Base-by-base conservation (phyloP, 2,329 filamentous ascomycete species). In the Aureobasidium sp. region DNA sequence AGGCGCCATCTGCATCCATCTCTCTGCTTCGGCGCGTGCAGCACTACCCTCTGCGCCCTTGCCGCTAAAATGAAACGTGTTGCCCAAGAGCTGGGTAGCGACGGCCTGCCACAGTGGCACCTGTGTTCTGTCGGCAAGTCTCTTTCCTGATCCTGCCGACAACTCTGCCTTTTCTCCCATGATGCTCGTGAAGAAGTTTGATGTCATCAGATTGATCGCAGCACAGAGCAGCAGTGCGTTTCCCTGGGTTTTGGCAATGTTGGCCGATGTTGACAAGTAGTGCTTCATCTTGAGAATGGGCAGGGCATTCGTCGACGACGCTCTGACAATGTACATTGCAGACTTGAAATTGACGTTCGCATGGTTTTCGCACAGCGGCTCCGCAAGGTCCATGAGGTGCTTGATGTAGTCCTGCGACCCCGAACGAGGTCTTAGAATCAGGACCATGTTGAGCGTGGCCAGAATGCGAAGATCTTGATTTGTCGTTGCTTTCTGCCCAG, bases 161-260 rank as follows among this genome's bases (percentile, higher is more conserved):
- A 80, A 80, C 48, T 82, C 76, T 1, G 84, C 76, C 66, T 81
- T 78, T 41, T 77, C 75, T 55, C 91, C 91, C 4, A 95, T 85
- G 15, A 92, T 87, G 63, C 88, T 88, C 49, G 87, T 87, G 73
- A 92, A 97, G 69, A 96, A 88, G 57, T 86, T 84, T 70, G 83
- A 86, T 58, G 89, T 88, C 88, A 97, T 95, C 66, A 94, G 87
- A 67, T 87, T 91, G 63, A 97, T 83, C 6, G 88, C 87, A 66
- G 97, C 88, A 52, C 87, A 87, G n/a, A 91, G 82, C 60, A 92
- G 87, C 66, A 95, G 89, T 34, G 84, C 84, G 71, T 96, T 96
- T 61, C 81, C 80, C 9, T 88, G 86, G 8, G 79, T 78, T 66
- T 87, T 87, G 14, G 89, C 87, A 2, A 85, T 84, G 42, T 82